phyloP scores from a whole-genome alignment of 495 filamentous ascomycete genomes.

The Podospora conica region DNA sequence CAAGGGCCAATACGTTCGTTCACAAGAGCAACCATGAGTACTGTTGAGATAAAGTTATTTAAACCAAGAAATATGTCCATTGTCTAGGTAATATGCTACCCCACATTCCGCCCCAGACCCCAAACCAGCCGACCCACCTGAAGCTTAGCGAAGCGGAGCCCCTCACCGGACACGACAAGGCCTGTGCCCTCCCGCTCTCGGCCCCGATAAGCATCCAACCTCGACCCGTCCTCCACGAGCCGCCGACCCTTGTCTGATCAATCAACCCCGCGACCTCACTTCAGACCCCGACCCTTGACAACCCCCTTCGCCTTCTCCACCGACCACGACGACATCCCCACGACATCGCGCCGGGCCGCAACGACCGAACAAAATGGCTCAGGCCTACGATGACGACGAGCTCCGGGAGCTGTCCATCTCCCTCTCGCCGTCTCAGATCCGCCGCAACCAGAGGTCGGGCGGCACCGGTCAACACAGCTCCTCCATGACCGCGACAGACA shows the following conservation, averaged over 20 bases:
- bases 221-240: background rate
- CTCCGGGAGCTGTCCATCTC: slow-evolving; percentile 89
- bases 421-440: slow-evolving; percentile 59
- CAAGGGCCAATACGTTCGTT: too few relatives aligned
- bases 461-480: slow-evolving; percentile 20
- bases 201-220: background rate
- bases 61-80: background rate
- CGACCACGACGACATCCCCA: background rate
- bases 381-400: slow-evolving; percentile 76
- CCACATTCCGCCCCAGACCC: background rate
- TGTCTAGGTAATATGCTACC: background rate
- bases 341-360: slow-evolving; percentile 8
- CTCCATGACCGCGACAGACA: slow-evolving; percentile 27
- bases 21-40: too few relatives aligned
- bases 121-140: too few relatives aligned
- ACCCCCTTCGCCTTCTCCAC: background rate
- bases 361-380: slow-evolving; percentile 41
- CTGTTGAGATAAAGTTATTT: background rate
- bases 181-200: background rate
- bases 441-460: slow-evolving; percentile 38
- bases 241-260: background rate
- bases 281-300: background rate
- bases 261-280: background rate
- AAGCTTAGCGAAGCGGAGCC: background rate
- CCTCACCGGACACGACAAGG: background rate